phyloP scores from a whole-genome alignment of 768 basidiomycete species.

The Galerina marginata region DNA sequence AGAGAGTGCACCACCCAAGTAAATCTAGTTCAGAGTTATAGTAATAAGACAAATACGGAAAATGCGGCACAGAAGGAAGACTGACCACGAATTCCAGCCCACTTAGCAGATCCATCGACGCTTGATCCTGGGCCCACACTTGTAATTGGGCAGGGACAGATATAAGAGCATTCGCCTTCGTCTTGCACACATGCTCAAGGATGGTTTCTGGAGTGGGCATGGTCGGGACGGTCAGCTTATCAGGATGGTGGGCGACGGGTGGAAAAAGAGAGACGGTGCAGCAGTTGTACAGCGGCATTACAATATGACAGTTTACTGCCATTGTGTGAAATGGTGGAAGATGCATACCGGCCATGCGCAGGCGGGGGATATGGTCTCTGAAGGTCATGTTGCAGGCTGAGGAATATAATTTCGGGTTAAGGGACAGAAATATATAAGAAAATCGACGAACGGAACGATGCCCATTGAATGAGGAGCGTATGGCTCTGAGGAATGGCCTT shows the following conservation, averaged over 20 bases:
- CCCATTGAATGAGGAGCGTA: constrained; percentile 36
- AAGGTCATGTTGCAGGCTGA: constrained; percentile 6
- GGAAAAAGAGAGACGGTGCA: not conserved
- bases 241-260: not conserved
- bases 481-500: constrained; percentile 45
- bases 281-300: constrained; percentile 30
- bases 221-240: constrained; percentile 28
- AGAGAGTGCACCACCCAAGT: constrained; percentile 41
- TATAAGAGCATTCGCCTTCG: constrained; percentile 34
- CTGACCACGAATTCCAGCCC: constrained; percentile 29
- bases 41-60: not conserved
- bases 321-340: constrained; percentile 47
- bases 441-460: constrained; percentile 34
- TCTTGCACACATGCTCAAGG: constrained; percentile 35
- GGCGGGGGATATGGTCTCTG: constrained; percentile 19
- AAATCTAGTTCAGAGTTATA: constrained; percentile 27
- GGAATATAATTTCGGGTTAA: too few species aligned
- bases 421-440: not conserved
- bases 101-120: constrained; percentile 27
- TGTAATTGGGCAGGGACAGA: constrained; percentile 46
- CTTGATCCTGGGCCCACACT: constrained; percentile 37
- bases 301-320: constrained; percentile 36
- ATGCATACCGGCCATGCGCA: constrained; percentile 32
- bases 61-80: not conserved
- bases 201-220: constrained; percentile 36